These are phyloP conservation scores for Ogataea pignaliae DNA, from an alignment of 805 yeast genomes.

Conservation along the genomic window DNA sequence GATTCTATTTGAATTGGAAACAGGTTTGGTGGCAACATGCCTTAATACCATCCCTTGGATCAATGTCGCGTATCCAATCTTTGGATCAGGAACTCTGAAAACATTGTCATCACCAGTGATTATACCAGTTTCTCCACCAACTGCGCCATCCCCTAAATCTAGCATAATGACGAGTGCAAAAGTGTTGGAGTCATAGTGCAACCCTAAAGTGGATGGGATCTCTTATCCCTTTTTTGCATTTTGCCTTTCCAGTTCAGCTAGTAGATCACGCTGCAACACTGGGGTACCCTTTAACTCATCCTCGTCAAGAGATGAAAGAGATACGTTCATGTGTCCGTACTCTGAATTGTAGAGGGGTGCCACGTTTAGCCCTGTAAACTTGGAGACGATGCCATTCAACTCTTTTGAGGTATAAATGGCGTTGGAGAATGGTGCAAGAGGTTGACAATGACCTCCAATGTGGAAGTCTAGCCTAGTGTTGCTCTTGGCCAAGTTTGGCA, in stretches of 20 bases:
- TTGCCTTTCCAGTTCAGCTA: conserved; percentile 10
- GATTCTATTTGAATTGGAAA: conserved; percentile 30
- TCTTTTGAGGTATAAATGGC: conserved; percentile 50
- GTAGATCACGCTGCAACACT: conserved; percentile 14
- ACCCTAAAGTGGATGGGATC: conserved; percentile 41
- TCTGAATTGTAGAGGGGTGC: conserved; percentile 47
- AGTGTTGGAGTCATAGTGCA: conserved; percentile 45
- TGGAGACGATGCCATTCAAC: conserved; percentile 40
- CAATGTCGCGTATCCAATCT: conserved; percentile 41
- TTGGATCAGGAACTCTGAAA: conserved; percentile 35
- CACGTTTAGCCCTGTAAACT: conserved; percentile 47
- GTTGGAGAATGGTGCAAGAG: conserved; percentile 38
- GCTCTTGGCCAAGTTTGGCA: conserved; percentile 27
- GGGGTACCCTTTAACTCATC: conserved; percentile 11
- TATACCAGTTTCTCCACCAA: conserved; percentile 46
- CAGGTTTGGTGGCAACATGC: conserved; percentile 45
- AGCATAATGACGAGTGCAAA: conserved; percentile 47
- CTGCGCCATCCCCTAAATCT: conserved; percentile 42
- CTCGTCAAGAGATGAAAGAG: conserved; percentile 29
- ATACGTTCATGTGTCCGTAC: conserved; percentile 46
- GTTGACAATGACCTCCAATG: conserved; percentile 43
- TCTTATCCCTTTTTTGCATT: conserved; percentile 28
- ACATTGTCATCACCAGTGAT: conserved; percentile 37
- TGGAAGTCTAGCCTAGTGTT: conserved; percentile 38
- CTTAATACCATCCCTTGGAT: conserved; percentile 43